Conservation (phyloP, 1,284 basidiomycete genomes). For the Pseudozyma flocculosa region DNA sequence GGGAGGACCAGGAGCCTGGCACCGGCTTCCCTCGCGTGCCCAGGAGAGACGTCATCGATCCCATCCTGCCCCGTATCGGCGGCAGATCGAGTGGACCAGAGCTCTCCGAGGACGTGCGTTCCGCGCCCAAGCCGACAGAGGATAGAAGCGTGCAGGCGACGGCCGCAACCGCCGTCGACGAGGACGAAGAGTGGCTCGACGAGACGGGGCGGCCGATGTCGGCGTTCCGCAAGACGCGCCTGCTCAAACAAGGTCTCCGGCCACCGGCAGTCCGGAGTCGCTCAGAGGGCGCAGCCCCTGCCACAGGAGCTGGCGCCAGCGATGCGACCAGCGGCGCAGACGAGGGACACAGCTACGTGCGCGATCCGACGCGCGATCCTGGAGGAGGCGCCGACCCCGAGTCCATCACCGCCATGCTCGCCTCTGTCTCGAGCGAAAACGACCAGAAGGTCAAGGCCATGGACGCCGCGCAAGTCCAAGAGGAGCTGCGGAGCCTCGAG, state of each 20-base stretch:
- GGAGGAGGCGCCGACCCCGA: constrained; percentile 50
- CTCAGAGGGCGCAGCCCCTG: too few species aligned
- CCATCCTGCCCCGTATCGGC: constrained; percentile 9
- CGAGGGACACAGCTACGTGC: constrained; percentile 6
- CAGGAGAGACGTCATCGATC: constrained; percentile 21
- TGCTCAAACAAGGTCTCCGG: constrained; percentile 28
- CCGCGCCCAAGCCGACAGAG: constrained; percentile 16
- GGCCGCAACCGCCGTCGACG: constrained; percentile 4
- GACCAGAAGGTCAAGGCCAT: constrained; percentile 43
- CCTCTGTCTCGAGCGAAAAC: constrained; percentile 40
- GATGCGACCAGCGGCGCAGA: neutral
- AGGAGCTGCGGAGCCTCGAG: constrained; percentile 43
- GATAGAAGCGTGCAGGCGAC: constrained; percentile 12
- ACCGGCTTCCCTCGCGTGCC: constrained; percentile 27
- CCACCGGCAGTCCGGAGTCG: constrained; percentile 19
- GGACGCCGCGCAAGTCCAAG: constrained; percentile 36
- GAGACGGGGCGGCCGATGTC: constrained; percentile 47
- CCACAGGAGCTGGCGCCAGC: too few species aligned
- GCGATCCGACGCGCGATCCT: constrained; percentile 42
- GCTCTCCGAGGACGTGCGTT: constrained; percentile 15
- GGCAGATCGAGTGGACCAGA: neutral
- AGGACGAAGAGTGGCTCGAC: constrained; percentile 39
- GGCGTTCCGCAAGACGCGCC: constrained; percentile 46
- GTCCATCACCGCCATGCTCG: constrained; percentile 31
- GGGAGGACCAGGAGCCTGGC: constrained; percentile 17